Evolutionary conservation across 257 asterid species (phyloP).

Genomic region (Paulownia fortunei): DNA sequence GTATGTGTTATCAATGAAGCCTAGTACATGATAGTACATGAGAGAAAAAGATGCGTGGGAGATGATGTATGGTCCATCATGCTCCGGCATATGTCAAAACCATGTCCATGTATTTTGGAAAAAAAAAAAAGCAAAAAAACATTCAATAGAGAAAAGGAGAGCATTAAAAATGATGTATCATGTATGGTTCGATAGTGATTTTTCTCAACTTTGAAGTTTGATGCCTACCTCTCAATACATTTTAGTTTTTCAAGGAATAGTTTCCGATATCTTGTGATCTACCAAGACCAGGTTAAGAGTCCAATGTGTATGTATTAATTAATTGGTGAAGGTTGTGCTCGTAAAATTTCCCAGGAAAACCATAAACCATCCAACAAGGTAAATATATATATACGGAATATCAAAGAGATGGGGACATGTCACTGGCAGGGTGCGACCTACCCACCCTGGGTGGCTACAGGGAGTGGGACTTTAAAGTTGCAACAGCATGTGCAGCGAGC

Average conservation of each 20-base stretch:
- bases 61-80: slow-evolving; percentile 20
- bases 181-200: slow-evolving; percentile 5
- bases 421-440: no score
- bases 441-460: no score
- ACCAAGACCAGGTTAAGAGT: no score
- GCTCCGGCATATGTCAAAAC: not conserved
- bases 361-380: no score
- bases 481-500: slow-evolving; percentile 1
- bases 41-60: slow-evolving; percentile 10
- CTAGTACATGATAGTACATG: not conserved
- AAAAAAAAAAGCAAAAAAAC: not conserved
- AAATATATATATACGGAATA: no score
- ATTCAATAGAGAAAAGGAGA: slow-evolving; percentile 23
- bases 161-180: slow-evolving; percentile 19
- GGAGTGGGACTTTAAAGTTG: not conserved
- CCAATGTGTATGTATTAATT: no score
- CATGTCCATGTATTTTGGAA: not conserved
- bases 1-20: not conserved
- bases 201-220: slow-evolving; percentile 1
- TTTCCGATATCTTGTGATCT: no score
- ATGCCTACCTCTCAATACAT: slow-evolving; percentile 7
- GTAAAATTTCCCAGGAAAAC: no score
- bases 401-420: no score
- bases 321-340: no score
- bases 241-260: no score